phyloP scores from a whole-genome alignment of 768 basidiomycete species.

The Boletus rex-veris region DNA sequence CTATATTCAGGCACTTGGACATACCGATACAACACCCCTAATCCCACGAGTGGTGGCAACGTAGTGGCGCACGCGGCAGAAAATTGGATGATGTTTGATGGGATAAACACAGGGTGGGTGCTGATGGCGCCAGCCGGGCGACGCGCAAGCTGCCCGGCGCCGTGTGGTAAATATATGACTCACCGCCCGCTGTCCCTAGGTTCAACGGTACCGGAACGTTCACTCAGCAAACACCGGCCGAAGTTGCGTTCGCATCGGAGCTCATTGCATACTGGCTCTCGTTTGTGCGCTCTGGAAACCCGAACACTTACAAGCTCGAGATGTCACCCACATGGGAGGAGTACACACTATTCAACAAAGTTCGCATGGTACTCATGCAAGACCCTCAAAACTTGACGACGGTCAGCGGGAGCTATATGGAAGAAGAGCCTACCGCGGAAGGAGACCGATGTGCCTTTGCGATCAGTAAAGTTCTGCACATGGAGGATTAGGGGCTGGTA shows the following conservation, averaged over 20 bases:
- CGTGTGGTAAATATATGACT: conserved; percentile 10
- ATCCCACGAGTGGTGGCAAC: conserved; percentile 38
- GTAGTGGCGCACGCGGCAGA: conserved; percentile 52
- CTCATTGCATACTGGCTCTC: conserved; percentile 66
- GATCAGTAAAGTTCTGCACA: conserved; percentile 30
- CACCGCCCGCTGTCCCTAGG: conserved; percentile 23
- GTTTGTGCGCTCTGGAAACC: conserved; percentile 55
- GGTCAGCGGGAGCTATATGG: conserved; percentile 41
- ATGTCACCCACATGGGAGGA: conserved; percentile 49
- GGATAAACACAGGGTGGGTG: conserved; percentile 56
- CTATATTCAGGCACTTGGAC: conserved; percentile 40
- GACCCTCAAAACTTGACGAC: conserved; percentile 26
- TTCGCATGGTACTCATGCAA: conserved; percentile 47
- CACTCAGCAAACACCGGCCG: conserved; percentile 41
- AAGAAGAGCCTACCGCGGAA: conserved; percentile 38
- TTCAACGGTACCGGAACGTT: conserved; percentile 54
- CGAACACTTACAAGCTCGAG: conserved; percentile 51
- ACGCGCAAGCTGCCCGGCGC: not conserved
- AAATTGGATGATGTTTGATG: conserved; percentile 68
- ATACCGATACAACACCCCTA: conserved; percentile 58
- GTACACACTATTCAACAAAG: conserved; percentile 31
- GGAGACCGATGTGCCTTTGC: conserved; percentile 38
- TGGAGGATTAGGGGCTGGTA: conserved; percentile 33
- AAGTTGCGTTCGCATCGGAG: conserved; percentile 53
- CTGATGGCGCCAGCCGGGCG: not conserved